phyloP scores from a whole-genome alignment of 495 filamentous ascomycete genomes.

The Aspergillus homomorphus region DNA sequence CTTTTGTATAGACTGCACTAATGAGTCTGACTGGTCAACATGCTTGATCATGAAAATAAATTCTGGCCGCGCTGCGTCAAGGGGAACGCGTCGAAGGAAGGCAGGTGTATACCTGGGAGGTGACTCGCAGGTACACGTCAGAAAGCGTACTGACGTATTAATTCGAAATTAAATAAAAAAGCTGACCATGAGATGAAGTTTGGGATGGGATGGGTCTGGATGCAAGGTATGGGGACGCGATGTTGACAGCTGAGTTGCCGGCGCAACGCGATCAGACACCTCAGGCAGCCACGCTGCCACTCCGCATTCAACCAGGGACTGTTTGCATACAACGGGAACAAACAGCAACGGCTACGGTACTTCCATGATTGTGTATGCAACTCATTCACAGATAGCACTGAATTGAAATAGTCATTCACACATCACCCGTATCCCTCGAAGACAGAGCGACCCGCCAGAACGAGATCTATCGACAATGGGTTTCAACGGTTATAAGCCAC shows the following conservation, averaged over 20 bases:
- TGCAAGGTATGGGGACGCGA: slow-evolving; percentile 19
- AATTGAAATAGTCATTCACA: background rate
- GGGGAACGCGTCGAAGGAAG: background rate
- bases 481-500: background rate
- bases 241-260: slow-evolving; percentile 24
- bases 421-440: too few species aligned
- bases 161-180: background rate
- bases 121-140: background rate
- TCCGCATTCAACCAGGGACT: background rate
- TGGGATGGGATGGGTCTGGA: slow-evolving; percentile 1
- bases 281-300: slow-evolving; percentile 4
- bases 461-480: too few species aligned
- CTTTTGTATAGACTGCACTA: background rate
- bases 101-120: background rate
- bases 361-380: background rate
- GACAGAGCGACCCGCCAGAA: too few species aligned
- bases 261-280: slow-evolving; percentile 15
- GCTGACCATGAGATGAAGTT: slow-evolving; percentile 4
- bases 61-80: background rate
- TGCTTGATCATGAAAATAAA: background rate
- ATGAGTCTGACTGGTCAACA: background rate
- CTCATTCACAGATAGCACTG: background rate
- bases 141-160: background rate
- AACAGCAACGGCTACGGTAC: too few species aligned
- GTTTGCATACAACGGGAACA: too few species aligned